These are phyloP conservation scores for Carex arenaria DNA, from an alignment of 202 grass and related monocot species.

Conservation along the genomic window DNA sequence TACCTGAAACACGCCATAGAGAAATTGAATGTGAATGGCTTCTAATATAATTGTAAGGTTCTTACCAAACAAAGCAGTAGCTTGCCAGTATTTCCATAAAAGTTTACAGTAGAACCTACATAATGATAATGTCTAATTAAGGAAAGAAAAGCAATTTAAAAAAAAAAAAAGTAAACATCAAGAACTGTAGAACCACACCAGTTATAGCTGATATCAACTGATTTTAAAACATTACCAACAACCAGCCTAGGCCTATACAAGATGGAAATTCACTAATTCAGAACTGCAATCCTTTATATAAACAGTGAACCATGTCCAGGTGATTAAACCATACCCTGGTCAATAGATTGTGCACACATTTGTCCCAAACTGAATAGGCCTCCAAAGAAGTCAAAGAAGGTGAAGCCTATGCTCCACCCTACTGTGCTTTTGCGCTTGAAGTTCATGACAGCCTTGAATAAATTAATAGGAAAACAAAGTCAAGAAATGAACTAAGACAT, in stretches of 20 bases:
- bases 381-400: conserved; percentile 77
- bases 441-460: conserved; percentile 66
- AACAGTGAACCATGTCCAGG: neutral
- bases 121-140: neutral
- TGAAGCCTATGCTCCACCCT: conserved; percentile 95
- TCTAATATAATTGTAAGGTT: conserved; percentile 4
- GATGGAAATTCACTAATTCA: neutral
- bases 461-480: neutral
- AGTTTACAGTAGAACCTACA: conserved; percentile 80
- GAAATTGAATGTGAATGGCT: neutral
- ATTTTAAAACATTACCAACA: conserved; percentile 13
- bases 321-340: conserved; percentile 50
- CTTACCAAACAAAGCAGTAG: conserved; percentile 90
- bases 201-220: neutral
- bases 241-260: neutral
- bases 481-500: neutral
- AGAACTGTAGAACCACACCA: neutral
- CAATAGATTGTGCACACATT: conserved; percentile 91
- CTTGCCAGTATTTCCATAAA: conserved; percentile 95
- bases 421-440: conserved; percentile 80
- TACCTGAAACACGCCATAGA: neutral
- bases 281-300: neutral
- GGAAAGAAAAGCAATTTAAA: neutral
- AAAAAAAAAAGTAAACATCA: neutral
- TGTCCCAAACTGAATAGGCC: conserved; percentile 86